Conservation (phyloP, 108 stramenopile genomes). For the Conticribra guillardii region DNA sequence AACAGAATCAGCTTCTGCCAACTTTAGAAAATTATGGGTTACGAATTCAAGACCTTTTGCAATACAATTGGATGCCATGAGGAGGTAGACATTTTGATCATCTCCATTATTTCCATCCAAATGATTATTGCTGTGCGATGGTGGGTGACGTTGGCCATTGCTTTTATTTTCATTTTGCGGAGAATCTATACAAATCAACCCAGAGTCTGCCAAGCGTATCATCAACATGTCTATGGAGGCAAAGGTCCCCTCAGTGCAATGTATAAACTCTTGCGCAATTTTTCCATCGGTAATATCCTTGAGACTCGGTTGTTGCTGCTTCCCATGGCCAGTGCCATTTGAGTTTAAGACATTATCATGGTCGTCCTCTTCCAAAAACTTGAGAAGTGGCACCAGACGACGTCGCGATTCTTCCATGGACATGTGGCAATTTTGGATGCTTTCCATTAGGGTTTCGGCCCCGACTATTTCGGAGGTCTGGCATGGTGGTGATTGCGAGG, state of each 20-base stretch:
- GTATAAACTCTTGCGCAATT: conserved; percentile 24
- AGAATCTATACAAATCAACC: conserved; percentile 11
- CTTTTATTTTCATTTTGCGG: neutral
- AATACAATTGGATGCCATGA: conserved; percentile 49
- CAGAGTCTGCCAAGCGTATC: conserved; percentile 28
- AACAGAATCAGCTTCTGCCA: conserved; percentile 35
- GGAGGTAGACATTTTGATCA: conserved; percentile 40
- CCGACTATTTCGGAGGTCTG: neutral
- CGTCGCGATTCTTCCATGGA: conserved; percentile 41
- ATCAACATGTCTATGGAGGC: conserved; percentile 22
- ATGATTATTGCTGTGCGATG: neutral
- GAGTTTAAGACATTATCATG: too few relatives aligned
- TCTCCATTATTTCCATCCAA: neutral
- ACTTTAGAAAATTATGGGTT: conserved; percentile 21
- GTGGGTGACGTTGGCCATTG: neutral
- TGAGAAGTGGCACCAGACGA: conserved; percentile 32
- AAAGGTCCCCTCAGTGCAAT: conserved; percentile 25
- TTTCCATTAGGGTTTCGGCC: conserved; percentile 26
- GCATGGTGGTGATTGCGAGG: too few relatives aligned
- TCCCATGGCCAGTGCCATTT: too few relatives aligned
- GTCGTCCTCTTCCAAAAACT: conserved; percentile 29
- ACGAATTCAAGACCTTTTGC: conserved; percentile 35
- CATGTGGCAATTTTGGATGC: conserved; percentile 45
- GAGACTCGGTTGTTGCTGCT: too few relatives aligned
- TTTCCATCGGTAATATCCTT: conserved; percentile 7